phyloP scores from a whole-genome alignment of 129 eudicot species.

The Glebionis coronaria region DNA sequence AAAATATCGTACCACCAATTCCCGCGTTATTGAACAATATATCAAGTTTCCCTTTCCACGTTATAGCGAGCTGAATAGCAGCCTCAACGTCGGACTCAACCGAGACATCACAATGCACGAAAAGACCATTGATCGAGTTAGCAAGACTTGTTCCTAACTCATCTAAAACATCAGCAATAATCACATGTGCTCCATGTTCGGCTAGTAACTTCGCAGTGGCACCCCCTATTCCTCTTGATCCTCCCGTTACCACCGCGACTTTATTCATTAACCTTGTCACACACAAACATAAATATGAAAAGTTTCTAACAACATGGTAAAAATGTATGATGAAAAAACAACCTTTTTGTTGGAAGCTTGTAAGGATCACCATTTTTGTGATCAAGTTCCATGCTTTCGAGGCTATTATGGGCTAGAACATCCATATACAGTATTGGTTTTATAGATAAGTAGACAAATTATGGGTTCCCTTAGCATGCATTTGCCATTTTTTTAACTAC shows the following conservation, averaged over 20 bases:
- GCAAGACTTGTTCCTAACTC: constrained; percentile 29
- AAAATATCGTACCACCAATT: constrained; percentile 18
- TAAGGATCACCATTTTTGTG: constrained; percentile 21
- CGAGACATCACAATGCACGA: constrained; percentile 38
- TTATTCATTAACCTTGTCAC: constrained; percentile 38
- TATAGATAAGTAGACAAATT: constrained; percentile 16
- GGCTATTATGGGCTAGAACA: neutral
- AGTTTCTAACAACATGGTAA: neutral
- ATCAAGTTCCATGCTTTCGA: constrained; percentile 30
- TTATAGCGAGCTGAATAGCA: constrained; percentile 31
- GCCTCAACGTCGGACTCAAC: constrained; percentile 33
- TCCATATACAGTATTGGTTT: constrained; percentile 1
- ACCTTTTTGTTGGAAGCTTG: constrained; percentile 33
- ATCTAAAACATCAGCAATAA: constrained; percentile 39
- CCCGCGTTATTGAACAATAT: constrained; percentile 41
- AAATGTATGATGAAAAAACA: neutral
- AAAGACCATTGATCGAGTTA: constrained; percentile 27
- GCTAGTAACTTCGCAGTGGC: constrained; percentile 40
- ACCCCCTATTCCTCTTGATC: constrained; percentile 45
- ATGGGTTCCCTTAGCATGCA: constrained; percentile 26
- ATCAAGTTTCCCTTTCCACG: constrained; percentile 41
- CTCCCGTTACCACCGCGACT: constrained; percentile 50
- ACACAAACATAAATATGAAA: neutral
- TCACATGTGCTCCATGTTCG: constrained; percentile 39
- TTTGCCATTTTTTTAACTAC: constrained; percentile 26